Evolutionary conservation across 495 filamentous ascomycete genomes (phyloP).

Genomic region (Gamarada debralockiae): DNA sequence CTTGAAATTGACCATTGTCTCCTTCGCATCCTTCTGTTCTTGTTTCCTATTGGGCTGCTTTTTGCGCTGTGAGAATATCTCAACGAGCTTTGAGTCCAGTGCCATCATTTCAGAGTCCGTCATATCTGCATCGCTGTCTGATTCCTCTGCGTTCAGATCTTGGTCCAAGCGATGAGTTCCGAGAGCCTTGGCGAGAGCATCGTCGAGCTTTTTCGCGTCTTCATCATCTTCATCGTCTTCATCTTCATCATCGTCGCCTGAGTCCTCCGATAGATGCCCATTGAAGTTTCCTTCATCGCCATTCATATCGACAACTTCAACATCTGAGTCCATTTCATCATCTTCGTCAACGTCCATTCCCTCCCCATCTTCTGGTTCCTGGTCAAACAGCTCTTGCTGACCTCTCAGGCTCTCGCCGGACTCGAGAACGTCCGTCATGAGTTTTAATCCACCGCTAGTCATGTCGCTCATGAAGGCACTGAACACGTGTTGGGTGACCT

Average conservation of each 20-base stretch:
- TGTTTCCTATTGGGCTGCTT: conserved; percentile 61
- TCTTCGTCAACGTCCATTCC: conserved; percentile 39
- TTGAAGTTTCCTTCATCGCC: conserved; percentile 24
- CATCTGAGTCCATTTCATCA: conserved; percentile 40
- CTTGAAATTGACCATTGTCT: conserved; percentile 93
- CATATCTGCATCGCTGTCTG: conserved; percentile 72
- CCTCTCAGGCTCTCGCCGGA: conserved; percentile 79
- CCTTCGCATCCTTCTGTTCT: conserved; percentile 80
- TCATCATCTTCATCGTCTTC: conserved; percentile 42
- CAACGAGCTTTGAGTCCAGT: conserved; percentile 73
- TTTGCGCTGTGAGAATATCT: conserved; percentile 69
- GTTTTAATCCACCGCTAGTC: conserved; percentile 65
- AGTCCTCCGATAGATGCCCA: conserved; percentile 12
- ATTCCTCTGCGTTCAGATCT: conserved; percentile 48
- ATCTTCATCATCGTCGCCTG: conserved; percentile 29
- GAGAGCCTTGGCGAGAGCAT: conserved; percentile 72
- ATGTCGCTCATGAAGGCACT: conserved; percentile 68
- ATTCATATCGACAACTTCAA: conserved; percentile 39
- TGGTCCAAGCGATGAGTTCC: conserved; percentile 56
- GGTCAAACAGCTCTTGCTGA: conserved; percentile 81
- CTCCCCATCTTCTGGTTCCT: conserved; percentile 60
- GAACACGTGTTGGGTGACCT: conserved; percentile 85
- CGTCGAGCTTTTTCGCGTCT: conserved; percentile 56
- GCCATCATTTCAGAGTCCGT: conserved; percentile 94
- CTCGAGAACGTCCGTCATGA: conserved; percentile 68